Conservation (phyloP, 305 asterid genomes). For the Lippia alba region DNA sequence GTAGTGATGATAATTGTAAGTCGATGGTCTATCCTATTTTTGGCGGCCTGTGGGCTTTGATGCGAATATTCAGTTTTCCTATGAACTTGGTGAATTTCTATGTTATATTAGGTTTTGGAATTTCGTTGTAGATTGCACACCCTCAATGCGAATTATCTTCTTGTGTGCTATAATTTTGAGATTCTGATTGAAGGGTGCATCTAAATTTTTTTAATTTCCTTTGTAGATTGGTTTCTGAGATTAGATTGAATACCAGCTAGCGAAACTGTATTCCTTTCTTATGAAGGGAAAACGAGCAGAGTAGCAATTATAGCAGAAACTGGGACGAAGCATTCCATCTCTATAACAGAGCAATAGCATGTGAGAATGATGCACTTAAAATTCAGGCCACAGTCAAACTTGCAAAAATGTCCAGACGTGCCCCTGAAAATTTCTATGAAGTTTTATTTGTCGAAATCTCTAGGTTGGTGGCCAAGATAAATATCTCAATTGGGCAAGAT, state of each 20-base stretch:
- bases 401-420: constrained; percentile 44
- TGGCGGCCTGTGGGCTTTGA: not conserved
- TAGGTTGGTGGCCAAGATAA: constrained; percentile 97
- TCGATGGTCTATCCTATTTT: not conserved
- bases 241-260: constrained; percentile 8
- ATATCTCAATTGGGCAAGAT: constrained; percentile 94
- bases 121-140: not conserved
- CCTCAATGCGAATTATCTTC: not conserved
- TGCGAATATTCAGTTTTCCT: not conserved
- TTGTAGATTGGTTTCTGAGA: constrained; percentile 21
- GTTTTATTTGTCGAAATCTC: constrained; percentile 34
- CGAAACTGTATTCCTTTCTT: not conserved
- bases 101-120: not conserved
- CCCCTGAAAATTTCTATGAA: constrained; percentile 57
- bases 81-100: not conserved
- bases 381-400: constrained; percentile 54
- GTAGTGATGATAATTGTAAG: not conserved
- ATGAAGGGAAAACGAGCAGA: constrained; percentile 35
- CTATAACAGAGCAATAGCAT: constrained; percentile 42
- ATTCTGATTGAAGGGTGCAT: constrained; percentile 2
- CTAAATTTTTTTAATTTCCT: constrained; percentile 18
- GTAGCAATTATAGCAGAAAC: constrained; percentile 37
- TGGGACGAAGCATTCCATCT: constrained; percentile 54
- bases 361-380: constrained; percentile 42
- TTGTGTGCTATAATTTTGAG: not conserved